Base-by-base conservation (phyloP, 2,329 filamentous ascomycete species). In the Plectosphaerella plurivora region DNA sequence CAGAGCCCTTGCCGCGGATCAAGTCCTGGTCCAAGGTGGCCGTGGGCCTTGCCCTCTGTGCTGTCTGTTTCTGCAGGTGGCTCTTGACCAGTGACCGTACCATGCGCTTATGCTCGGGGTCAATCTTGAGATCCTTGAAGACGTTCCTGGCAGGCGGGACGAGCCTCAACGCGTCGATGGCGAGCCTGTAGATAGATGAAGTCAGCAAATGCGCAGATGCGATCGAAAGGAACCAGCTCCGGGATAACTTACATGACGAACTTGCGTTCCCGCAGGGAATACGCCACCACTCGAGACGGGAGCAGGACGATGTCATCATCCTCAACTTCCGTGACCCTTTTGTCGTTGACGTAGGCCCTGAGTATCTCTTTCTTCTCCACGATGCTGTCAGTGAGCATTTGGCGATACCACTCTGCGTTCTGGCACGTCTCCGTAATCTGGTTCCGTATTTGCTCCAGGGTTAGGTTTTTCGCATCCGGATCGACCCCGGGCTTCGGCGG, bases 211-310 rank as follows among this genome's bases (percentile, higher is more conserved):
- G 22, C 22, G 22, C 5, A 22, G 22, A 22, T 5, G 5, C 22
- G 22, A 22, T 22, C 3, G 22, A 22, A 22, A 5, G 5, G 3
- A 22, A 22, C 5, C 22, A 22, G 3, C 22, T 22, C 22, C 22
- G 22, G 22, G 22, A 3, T 5, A 22, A 22, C 22, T 3, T 22
- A 22, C 36, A 52, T 52, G 4, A 55, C 57, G 52, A 63, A 65
- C 52, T 59, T 59, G 22, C 61, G 61, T 41, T 63, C 56, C 5
- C 58, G 55, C n/a, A 65, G 49, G 9, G 54, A 51, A 44, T 63
- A 65, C 4, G 53, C 62, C 22, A 60, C 57, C 15, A 61, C 54
- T 24, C 57, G 57, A 5, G 49, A 45, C 5, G 60, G 53, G 1
- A 61, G 47, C 7, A 61, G 52, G 12, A 47, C 28, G 15, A 51